Percentiles rank a stretch among this genome's conserved stretches.
Evolutionary conservation across 495 filamentous ascomycete genomes (phyloP).

Genomic region (Neurospora sp.): DNA sequence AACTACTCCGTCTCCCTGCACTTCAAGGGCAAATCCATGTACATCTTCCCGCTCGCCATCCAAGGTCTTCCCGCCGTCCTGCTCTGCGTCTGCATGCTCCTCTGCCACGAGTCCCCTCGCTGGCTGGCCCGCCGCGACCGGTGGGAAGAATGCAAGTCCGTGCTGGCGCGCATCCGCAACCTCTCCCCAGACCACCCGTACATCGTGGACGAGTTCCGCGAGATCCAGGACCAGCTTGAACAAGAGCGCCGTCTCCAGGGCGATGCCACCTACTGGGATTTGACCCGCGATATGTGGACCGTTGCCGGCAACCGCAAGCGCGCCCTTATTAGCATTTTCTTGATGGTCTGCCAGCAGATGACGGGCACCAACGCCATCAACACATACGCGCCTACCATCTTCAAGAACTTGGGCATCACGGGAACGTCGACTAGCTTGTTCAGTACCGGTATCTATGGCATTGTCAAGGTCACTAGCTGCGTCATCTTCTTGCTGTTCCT

Average conservation of each 20-base stretch:
- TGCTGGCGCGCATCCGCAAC: slow-evolving; percentile 47
- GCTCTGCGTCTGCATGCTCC: slow-evolving; percentile 45
- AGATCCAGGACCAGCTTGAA: slow-evolving; percentile 60
- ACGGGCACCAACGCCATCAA: slow-evolving; percentile 40
- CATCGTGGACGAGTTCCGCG: slow-evolving; percentile 53
- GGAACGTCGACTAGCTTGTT: slow-evolving; percentile 36
- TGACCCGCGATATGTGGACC: slow-evolving; percentile 63
- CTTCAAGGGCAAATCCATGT: slow-evolving; percentile 31
- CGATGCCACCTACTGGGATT: slow-evolving; percentile 51
- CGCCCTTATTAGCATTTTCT: slow-evolving; percentile 23
- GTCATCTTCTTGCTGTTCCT: slow-evolving; percentile 43
- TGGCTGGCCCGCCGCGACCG: slow-evolving; percentile 59
- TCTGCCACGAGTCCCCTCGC: slow-evolving; percentile 57
- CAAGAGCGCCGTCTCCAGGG: slow-evolving; percentile 53
- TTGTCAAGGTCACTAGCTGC: slow-evolving; percentile 35
- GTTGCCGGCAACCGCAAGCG: slow-evolving; percentile 49
- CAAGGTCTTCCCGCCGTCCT: slow-evolving; percentile 54
- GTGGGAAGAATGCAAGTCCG: slow-evolving; percentile 54
- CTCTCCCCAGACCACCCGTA: slow-evolving; percentile 50
- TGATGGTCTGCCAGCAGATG: slow-evolving; percentile 40
- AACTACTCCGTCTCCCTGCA: slow-evolving; percentile 41
- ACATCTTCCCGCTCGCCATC: slow-evolving; percentile 58
- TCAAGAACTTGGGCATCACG: slow-evolving; percentile 36
- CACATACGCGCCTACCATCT: slow-evolving; percentile 43
- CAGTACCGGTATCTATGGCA: slow-evolving; percentile 41